phyloP scores from a whole-genome alignment of 2,329 filamentous ascomycete species.

The Aspergillus sp. region DNA sequence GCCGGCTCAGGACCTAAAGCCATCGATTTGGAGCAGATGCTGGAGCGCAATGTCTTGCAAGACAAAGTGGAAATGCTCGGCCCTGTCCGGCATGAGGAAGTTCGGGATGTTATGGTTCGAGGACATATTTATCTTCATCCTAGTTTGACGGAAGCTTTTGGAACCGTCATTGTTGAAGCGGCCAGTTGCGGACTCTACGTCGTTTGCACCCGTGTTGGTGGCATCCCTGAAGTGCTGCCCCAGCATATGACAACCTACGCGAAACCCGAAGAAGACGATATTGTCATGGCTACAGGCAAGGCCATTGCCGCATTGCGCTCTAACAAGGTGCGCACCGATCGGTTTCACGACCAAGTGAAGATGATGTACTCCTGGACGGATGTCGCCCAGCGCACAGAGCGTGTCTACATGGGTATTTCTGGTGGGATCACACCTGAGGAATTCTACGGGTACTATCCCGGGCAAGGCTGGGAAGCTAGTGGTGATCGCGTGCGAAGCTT shows the following conservation, averaged over 20 bases:
- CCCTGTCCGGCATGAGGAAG: slow-evolving; percentile 90
- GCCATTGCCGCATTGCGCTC: slow-evolving; percentile 84
- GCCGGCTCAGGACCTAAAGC: slow-evolving; percentile 94
- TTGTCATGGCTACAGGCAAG: slow-evolving; percentile 83
- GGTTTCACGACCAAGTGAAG: slow-evolving; percentile 94
- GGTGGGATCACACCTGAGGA: slow-evolving; percentile 82
- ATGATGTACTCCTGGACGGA: slow-evolving; percentile 99
- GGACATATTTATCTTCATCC: slow-evolving; percentile 97
- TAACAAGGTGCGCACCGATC: slow-evolving; percentile 84
- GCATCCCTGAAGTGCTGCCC: slow-evolving; percentile 93
- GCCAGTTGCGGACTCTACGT: slow-evolving; percentile 95
- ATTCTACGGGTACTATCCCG: slow-evolving; percentile 79
- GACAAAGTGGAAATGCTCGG: slow-evolving; percentile 92
- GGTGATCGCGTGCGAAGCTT: slow-evolving; percentile 77
- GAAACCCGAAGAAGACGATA: slow-evolving; percentile 92
- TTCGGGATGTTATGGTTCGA: slow-evolving; percentile 94
- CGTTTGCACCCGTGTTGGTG: slow-evolving; percentile 92
- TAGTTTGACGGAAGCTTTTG: slow-evolving; percentile 92
- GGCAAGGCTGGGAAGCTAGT: slow-evolving; percentile 67
- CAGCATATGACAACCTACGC: slow-evolving; percentile 98
- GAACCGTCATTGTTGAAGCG: slow-evolving; percentile 95
- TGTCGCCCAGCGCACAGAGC: slow-evolving; percentile 87
- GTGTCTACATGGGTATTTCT: slow-evolving; percentile 91
- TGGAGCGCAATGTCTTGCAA: slow-evolving; percentile 90
- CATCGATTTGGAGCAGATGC: slow-evolving; percentile 97